Percentiles rank a stretch among this genome's conserved stretches.
phyloP scores from a whole-genome alignment of 768 basidiomycete genomes.

The Leucocoprinus sp. region DNA sequence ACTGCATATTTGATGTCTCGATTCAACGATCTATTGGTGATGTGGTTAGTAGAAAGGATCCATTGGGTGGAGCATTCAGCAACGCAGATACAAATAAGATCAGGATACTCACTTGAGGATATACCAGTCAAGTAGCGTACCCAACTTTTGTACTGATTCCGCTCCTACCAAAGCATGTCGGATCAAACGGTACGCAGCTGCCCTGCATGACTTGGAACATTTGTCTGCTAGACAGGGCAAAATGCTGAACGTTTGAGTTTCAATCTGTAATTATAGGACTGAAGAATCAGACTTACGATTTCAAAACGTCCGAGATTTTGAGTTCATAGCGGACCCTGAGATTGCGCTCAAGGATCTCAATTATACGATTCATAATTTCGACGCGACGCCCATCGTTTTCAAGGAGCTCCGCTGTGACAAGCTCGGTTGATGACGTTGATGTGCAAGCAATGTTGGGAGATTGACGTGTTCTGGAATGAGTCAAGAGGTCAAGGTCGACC shows the following conservation, averaged over 20 bases:
- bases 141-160: constrained; percentile 59
- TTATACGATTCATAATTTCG: constrained; percentile 57
- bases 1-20: constrained; percentile 76
- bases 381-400: constrained; percentile 50
- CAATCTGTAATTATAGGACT: neutral
- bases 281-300: constrained; percentile 46
- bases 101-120: constrained; percentile 67
- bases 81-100: neutral
- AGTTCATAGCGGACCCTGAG: constrained; percentile 73
- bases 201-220: constrained; percentile 63
- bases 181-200: constrained; percentile 77
- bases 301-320: constrained; percentile 58
- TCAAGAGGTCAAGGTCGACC: constrained; percentile 43
- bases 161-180: constrained; percentile 70
- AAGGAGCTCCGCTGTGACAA: constrained; percentile 22
- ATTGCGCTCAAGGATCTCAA: constrained; percentile 58
- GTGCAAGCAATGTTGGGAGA: constrained; percentile 28
- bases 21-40: constrained; percentile 60
- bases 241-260: constrained; percentile 48
- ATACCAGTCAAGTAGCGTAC: constrained; percentile 77
- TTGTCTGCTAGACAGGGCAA: constrained; percentile 71
- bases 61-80: constrained; percentile 12
- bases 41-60: too few relatives aligned
- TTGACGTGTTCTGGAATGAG: constrained; percentile 26
- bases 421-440: constrained; percentile 18